Conservation (phyloP, 1,284 basidiomycete genomes). For the Pseudomicrostroma phylloplanum region DNA sequence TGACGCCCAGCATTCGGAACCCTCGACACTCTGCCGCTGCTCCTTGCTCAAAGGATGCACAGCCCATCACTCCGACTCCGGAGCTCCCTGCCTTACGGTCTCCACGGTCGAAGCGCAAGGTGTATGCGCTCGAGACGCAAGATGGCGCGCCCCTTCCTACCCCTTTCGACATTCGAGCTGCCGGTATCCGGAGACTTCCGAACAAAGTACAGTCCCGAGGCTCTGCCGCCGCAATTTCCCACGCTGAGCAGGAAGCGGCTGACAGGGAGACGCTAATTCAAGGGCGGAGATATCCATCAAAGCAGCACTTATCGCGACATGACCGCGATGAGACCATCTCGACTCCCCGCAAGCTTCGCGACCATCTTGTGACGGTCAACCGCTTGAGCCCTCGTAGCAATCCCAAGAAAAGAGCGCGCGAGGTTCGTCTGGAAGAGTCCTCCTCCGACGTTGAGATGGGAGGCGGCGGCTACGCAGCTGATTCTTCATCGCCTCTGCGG, state of each 20-base stretch:
- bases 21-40: no score
- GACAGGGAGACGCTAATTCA: neutral
- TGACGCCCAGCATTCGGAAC: no score
- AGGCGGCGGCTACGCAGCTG: neutral
- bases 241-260: neutral
- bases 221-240: neutral
- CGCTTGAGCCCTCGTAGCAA: neutral
- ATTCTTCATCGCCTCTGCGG: neutral
- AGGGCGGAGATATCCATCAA: no score
- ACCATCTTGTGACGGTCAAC: no score
- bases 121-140: conserved; percentile 6
- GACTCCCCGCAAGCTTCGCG: no score
- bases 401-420: no score
- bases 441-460: neutral
- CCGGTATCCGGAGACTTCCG: neutral
- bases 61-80: neutral
- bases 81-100: neutral
- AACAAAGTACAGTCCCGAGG: neutral
- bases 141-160: neutral
- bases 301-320: no score
- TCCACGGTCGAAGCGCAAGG: neutral
- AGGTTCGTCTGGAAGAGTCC: neutral
- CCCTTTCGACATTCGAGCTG: neutral
- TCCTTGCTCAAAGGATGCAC: neutral
- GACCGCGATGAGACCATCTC: no score